Percentiles rank a stretch among this genome's conserved stretches.
Evolutionary conservation across 2,329 filamentous ascomycete species (phyloP).

Genomic region (Berkeleyomyces rouxiae): DNA sequence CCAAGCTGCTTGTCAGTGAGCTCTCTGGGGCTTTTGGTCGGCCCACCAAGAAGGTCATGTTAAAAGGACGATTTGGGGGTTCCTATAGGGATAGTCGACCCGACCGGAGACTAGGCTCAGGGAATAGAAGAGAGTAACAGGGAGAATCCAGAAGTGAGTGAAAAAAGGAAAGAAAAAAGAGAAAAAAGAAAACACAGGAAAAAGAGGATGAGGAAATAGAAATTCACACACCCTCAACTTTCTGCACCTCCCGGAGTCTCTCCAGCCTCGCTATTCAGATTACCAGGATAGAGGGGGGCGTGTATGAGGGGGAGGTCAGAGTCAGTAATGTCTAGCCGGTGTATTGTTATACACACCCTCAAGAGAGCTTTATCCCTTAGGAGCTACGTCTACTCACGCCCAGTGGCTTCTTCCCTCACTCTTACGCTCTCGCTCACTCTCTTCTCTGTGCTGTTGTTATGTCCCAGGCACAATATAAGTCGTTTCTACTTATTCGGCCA

Average conservation of each 20-base stretch:
- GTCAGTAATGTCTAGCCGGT: neutral
- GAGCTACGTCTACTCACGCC: neutral
- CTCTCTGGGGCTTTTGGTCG: neutral
- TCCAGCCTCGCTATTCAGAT: neutral
- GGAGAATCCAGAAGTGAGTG: neutral
- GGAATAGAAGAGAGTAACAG: neutral
- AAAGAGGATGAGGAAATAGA: neutral
- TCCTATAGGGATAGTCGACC: neutral
- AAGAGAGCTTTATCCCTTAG: neutral
- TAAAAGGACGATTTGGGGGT: neutral
- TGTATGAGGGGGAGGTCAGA: neutral
- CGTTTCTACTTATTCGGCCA: constrained; percentile 2
- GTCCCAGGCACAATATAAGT: neutral
- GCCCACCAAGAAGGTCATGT: neutral
- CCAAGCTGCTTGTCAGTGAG: neutral
- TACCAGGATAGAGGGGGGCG: neutral
- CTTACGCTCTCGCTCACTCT: neutral
- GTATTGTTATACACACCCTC: neutral
- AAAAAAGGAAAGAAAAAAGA: neutral
- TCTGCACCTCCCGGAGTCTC: constrained; percentile 1
- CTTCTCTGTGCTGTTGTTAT: neutral
- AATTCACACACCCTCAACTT: neutral
- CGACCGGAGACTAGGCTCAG: neutral
- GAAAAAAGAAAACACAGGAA: neutral
- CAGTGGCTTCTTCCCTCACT: neutral